Evolutionary conservation across 192 early-diverging fungal genomes (phyloP).

Genomic region (Haplosporangium gracile): DNA sequence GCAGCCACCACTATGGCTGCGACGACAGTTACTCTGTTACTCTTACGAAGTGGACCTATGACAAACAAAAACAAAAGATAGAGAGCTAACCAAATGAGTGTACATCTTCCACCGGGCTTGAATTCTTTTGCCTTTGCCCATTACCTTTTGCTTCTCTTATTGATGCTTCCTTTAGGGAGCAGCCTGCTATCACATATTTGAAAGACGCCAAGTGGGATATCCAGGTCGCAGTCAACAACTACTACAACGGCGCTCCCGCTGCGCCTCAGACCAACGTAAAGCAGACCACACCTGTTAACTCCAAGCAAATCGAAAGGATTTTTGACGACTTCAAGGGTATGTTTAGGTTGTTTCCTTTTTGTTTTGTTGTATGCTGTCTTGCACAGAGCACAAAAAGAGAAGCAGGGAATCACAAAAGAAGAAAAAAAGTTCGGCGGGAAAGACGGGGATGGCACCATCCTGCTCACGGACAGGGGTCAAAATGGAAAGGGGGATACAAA

Average conservation of each 20-base stretch:
- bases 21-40: background rate
- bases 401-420: background rate
- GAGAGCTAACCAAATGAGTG: background rate
- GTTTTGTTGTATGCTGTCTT: slow-evolving; percentile 1
- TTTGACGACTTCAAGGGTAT: slow-evolving; percentile 86
- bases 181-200: slow-evolving; percentile 64
- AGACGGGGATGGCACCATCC: background rate
- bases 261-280: slow-evolving; percentile 22
- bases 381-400: background rate
- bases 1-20: background rate
- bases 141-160: no score
- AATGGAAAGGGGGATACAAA: background rate
- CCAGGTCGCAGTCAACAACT: slow-evolving; percentile 73
- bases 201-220: slow-evolving; percentile 76
- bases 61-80: background rate
- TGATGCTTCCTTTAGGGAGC: slow-evolving; percentile 61
- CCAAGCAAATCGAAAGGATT: slow-evolving; percentile 63
- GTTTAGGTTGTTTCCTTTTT: background rate
- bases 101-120: no score
- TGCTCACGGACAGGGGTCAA: background rate
- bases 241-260: slow-evolving; percentile 59
- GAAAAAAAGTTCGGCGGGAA: background rate
- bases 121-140: no score
- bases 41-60: background rate
- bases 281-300: slow-evolving; percentile 36